A percentile compares a stretch with the other conserved stretches of the same genome.
phyloP scores from a whole-genome alignment of 2,329 filamentous ascomycete species.

The Helminthosporium solani region DNA sequence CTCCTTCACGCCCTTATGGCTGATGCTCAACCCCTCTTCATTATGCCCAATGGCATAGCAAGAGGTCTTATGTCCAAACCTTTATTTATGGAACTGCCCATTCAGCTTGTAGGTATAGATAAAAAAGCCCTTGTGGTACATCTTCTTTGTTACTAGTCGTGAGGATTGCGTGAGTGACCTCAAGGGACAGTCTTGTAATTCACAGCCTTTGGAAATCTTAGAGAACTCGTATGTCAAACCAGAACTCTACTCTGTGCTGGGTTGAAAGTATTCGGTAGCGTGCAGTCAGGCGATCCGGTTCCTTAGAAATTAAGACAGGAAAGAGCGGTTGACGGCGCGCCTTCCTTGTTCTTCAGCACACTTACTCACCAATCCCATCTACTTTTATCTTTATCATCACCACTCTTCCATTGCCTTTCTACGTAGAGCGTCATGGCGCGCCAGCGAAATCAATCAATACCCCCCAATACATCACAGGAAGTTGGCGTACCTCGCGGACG shows the following conservation, averaged over 20 bases:
- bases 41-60: conserved; percentile 4
- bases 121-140: not conserved
- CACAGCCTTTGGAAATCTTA: no score
- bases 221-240: no score
- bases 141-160: not conserved
- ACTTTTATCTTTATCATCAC: not conserved
- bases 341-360: no score
- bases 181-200: no score
- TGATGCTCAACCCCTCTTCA: conserved; percentile 1
- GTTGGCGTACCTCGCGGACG: conserved; percentile 1
- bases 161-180: not conserved
- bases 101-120: not conserved
- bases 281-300: no score
- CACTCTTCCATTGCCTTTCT: not conserved
- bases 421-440: conserved; percentile 18
- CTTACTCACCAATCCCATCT: not conserved
- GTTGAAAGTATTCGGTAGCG: no score
- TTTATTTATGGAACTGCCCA: not conserved
- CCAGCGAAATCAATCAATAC: conserved; percentile 6
- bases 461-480: not conserved
- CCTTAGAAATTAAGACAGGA: no score
- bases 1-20: not conserved
- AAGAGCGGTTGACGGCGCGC: no score
- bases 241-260: no score
- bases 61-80: conserved; percentile 6